Conservation (phyloP, 805 yeast genomes). For the Tetrapisispora arboricola region DNA sequence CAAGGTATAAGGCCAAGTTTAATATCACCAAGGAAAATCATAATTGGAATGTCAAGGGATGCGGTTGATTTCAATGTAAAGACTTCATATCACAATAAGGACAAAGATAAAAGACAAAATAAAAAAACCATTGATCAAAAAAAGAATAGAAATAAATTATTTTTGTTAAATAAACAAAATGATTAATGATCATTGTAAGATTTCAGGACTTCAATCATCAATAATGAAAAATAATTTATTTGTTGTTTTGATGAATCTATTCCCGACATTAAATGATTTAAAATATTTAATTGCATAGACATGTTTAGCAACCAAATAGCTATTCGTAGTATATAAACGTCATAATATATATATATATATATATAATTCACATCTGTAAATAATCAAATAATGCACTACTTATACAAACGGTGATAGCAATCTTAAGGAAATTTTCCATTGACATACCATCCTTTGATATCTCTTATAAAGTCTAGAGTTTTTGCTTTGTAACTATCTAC, state of each 20-base stretch:
- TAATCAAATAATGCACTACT: no score
- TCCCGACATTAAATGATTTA: no score
- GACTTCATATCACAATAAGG: neutral
- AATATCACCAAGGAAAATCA: neutral
- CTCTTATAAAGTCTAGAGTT: slow-evolving; percentile 19
- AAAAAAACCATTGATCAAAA: neutral
- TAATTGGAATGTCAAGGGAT: neutral
- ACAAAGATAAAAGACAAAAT: neutral
- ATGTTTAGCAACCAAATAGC: no score
- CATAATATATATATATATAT: no score
- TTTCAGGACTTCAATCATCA: neutral
- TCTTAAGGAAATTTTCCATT: slow-evolving; percentile 27
- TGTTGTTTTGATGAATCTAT: no score
- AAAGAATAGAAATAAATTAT: neutral
- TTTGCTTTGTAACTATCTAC: slow-evolving; percentile 3
- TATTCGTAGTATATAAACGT: neutral
- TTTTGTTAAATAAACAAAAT: neutral
- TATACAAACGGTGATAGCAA: no score
- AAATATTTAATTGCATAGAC: neutral
- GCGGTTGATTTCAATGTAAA: neutral
- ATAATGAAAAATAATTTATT: no score
- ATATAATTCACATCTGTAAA: no score
- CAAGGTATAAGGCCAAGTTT: neutral
- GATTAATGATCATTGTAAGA: no score
- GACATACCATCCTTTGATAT: slow-evolving; percentile 34